Evolutionary conservation across 169 alveolate species (phyloP), one percentile per base, ranked within the genome.

Genomic region (Plasmodium chabaudi): DNA sequence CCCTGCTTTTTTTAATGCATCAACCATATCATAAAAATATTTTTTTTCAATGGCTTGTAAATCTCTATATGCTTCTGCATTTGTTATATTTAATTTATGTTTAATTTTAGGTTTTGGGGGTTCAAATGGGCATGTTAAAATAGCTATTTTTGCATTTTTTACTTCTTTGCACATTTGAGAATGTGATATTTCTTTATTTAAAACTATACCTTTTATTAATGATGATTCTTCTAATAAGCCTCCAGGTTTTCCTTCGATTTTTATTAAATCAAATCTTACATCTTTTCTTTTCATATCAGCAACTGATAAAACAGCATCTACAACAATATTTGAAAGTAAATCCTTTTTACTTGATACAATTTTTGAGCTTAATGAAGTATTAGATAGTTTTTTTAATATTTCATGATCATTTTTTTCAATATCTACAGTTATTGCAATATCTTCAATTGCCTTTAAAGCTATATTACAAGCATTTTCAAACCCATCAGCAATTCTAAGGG

Each of bases 71-170:
- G 98, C 99, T 77, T 97, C 99, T 15, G 98, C 99, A 75, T 94
- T 94, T 13, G 96, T 96, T 87, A 99, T 98, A 88, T 99, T 99
- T 17, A 99, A 96, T 91, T 98, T 98, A 89, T 98, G 99, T 96
- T 99, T 99, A 56, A 99, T 99, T 94, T 99, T 99, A 2, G 99
- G 99, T 92, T 98, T 98, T 42, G 99, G 99, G 27, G 99, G 99
- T 93, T 99, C 99, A 92, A 99, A 99, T 17, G 99, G 99, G 92
- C 99, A 98, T 10, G 99, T 98, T 56, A 99, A 95, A 55, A 99
- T 97, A 17, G 99, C 98, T 49, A 99, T 97, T 77, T 97, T 97
- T 60, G 99, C 99, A 92, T 98, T 98, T 23, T 89, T 75, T 13
- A 92, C 93, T 88, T 94, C 97, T 94, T 98, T 98, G 10, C 94